Base-by-base conservation (phyloP, 441 rosid species). In the Kokia cookei region DNA sequence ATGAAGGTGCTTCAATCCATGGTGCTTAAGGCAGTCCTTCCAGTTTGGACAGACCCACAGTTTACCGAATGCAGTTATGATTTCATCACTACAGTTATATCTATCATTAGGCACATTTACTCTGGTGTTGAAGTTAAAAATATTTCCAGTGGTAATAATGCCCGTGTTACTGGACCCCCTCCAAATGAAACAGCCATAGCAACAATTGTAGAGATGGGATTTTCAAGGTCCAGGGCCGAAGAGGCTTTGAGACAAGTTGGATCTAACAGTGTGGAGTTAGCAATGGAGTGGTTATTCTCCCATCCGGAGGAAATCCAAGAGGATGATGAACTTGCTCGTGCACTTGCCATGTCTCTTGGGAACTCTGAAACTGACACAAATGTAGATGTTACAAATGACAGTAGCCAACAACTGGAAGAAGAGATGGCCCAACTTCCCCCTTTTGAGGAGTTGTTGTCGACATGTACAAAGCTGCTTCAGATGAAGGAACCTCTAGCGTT, bases 311-410 rank as follows among this genome's bases (percentile, higher is more conserved):
- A 96, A 85, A 57, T 79, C 77, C 96, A 79, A 80, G 99, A 96
- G 85, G 99, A 96, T 76, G 99, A 96, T 86, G 98, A 96, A 82
- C 96, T 96, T 86, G 97, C 98, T 58, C 99, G 97, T 42, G 99
- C 99, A 72, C 97, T 96, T 83, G 98, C 99, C 60, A 92, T 96
- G 90, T 96, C 99, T 47, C 82, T 93, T 74, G 99, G 99, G 55
- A 96, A 87, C 76, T 86, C 98, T 72, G 99, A 96, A 82, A 81
- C 94, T 63, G 96, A 92, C 73, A 62, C 83, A 19, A 94, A 90
- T 83, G 91, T 90, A 73, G 90, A 89, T 84, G 85, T 77, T 81
- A 76, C 75, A 43, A 85, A 79, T 84, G 89, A 79, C 50, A 77
- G 63, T 73, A 71, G 63, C 66, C 88, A 82, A 73, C 86, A 75